Base-by-base conservation (phyloP, 768 basidiomycete genomes). In the Mycena galericulata region DNA sequence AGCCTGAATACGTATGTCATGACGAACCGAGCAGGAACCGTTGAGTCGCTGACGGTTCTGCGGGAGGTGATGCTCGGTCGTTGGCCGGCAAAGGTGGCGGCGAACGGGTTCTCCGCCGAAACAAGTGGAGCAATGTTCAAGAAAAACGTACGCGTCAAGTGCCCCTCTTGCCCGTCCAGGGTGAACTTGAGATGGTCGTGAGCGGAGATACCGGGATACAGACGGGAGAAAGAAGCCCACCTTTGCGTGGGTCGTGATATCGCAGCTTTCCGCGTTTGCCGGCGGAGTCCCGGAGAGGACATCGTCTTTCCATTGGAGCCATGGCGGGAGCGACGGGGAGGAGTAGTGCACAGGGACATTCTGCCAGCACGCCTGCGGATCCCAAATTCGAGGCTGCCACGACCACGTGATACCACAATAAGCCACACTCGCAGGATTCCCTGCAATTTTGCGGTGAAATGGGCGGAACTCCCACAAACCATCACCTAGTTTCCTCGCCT, bases 341-440 rank as follows among this genome's bases (percentile, higher is more conserved):
- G 84, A 89, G 75, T 93, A 98, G 18, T 85, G 83, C 36, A 97
- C 94, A 50, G 89, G 87, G 70, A 96, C 82, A 75, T 92, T 94
- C 62, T 90, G 84, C 73, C 93, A 90, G 15, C 94, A 91, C 45
- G 91, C 92, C 78, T 98, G 97, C 8, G 97, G 98, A 82, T 99
- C 97, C 96, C 97, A 98, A 47, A 99, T 90, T 69, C 93, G 92
- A 32, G 97, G 96, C 62, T 91, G 88, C 95, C 96, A 99, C 36
- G 87, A 86, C 93, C 94, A 98, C 55, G 85, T 86, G 27, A 95
- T 81, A 58, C 92, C 92, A 65, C 88, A 87, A 75, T 95, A 94
- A 61, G 95, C 97, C 58, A 94, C 89, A 45, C 87, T 82, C 17
- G 95, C 91, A 17, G 96, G 93, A 12, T 85, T 85, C 29, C 95